phyloP scores from a whole-genome alignment of 1,284 basidiomycete species.

The Ustilago curta region DNA sequence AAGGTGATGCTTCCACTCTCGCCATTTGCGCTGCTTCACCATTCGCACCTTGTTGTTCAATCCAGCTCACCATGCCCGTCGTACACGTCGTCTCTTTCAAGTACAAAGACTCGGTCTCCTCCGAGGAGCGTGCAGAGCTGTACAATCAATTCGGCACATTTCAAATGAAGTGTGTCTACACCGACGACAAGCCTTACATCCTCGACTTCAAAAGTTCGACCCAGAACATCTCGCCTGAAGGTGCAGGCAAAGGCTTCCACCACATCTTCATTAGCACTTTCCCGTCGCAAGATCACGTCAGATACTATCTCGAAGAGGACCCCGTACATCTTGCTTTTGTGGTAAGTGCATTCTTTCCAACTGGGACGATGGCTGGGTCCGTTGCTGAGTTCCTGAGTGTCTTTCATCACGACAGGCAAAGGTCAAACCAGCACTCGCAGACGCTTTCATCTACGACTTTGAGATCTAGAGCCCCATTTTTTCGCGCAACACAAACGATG shows the following conservation, averaged over 20 bases:
- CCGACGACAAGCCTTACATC: slow-evolving; percentile 45
- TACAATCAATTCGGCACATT: slow-evolving; percentile 39
- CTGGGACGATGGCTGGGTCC: background rate
- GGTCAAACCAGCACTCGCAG: slow-evolving; percentile 36
- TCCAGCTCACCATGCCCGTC: slow-evolving; percentile 31
- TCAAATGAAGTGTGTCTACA: slow-evolving; percentile 17
- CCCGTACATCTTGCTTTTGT: slow-evolving; percentile 49
- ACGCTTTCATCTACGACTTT: slow-evolving; percentile 53
- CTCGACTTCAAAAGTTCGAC: slow-evolving; percentile 46
- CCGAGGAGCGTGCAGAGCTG: slow-evolving; percentile 22
- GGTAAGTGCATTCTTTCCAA: slow-evolving; percentile 13
- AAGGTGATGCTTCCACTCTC: background rate
- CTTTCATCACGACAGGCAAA: slow-evolving; percentile 19
- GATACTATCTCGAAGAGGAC: slow-evolving; percentile 50
- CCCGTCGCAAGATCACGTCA: slow-evolving; percentile 31
- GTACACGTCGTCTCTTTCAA: slow-evolving; percentile 55
- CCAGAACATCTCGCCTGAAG: slow-evolving; percentile 43
- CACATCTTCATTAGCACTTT: slow-evolving; percentile 55
- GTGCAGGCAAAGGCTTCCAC: slow-evolving; percentile 50
- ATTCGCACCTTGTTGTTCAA: background rate
- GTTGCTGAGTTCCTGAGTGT: background rate
- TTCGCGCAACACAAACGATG: background rate
- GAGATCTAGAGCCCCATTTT: slow-evolving; percentile 11
- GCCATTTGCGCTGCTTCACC: background rate
- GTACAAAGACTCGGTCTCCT: slow-evolving; percentile 33